Evolutionary conservation across 345 rosid species (phyloP), one percentile per base, ranked within the genome.

Genomic region (Dipteronia sinensis): DNA sequence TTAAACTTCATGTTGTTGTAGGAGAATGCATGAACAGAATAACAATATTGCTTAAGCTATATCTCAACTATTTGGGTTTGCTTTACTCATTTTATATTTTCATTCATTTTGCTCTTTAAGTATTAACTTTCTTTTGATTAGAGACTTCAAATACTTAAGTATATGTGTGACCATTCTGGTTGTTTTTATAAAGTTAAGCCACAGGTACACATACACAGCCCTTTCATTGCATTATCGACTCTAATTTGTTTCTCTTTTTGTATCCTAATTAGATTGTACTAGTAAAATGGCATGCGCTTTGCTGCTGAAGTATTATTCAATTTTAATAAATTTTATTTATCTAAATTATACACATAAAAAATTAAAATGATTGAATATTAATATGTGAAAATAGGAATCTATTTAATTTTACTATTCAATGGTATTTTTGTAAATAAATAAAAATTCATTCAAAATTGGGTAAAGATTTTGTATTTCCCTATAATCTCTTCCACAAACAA

Each of bases 21-120:
- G 70, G 44, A 64, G 61, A 77, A 40, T 76, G 17, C 56, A 1
- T 74, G 51, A 65, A n/a, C 73, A 42, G 34, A 71, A 65, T 59
- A 68, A 65, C 72, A 29, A 13, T 11, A 42, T 70, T 71, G 70
- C 72, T 49, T 47, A 34, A 9, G 31, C 7, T 2, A 65, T 66
- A 58, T 55, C 34, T 15, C 29, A 20, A 27, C 47, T 27, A 47
- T 46, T 27, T 22, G 69, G 67, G 44, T 25, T 47, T 69, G 67
- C n/a, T 59, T 17, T 16, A 31, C 12, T 16, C 1, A 59, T 69
- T 69, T 46, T 59, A 19, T 27, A 23, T 42, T 27, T 46, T 10
- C 27, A 53, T 42, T 76, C 46, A 19, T 27, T 15, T 0, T 55
- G 56, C 8, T 17, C 55, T 58, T 16, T 29, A 19, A 59, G 75